Evolutionary conservation across 352 stramenopile species (phyloP).

Genomic region (Globisporangium rhizosaccharum): DNA sequence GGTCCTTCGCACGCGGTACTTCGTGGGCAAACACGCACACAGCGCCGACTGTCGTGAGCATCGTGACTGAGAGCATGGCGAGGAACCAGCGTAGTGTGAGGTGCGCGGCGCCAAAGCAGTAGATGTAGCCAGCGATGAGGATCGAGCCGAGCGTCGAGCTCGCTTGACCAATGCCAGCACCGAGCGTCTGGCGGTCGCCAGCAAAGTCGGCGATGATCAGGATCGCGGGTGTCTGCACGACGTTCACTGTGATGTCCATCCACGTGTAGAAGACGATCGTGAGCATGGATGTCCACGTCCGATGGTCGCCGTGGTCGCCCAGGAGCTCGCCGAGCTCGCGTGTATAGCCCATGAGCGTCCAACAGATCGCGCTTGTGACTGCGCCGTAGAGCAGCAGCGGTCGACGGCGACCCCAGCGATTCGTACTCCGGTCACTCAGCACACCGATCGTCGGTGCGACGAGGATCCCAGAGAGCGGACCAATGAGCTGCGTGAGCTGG

Average conservation of each 20-base stretch:
- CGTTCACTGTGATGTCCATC: constrained; percentile 82
- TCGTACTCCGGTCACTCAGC: constrained; percentile 50
- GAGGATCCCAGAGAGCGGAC: constrained; percentile 62
- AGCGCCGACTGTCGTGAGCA: constrained; percentile 43
- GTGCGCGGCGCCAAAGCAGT: constrained; percentile 60
- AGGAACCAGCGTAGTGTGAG: constrained; percentile 64
- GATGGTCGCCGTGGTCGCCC: constrained; percentile 37
- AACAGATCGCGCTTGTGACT: constrained; percentile 55
- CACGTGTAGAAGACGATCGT: constrained; percentile 76
- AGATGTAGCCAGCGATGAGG: constrained; percentile 66
- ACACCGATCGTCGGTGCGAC: constrained; percentile 65
- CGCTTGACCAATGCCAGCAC: constrained; percentile 51
- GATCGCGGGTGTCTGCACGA: constrained; percentile 64
- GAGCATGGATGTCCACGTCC: constrained; percentile 49
- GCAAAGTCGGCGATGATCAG: constrained; percentile 76
- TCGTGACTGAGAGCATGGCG: constrained; percentile 60
- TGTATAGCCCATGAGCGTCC: constrained; percentile 68
- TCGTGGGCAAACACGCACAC: constrained; percentile 62
- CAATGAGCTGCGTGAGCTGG: constrained; percentile 70
- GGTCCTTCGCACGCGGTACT: constrained; percentile 18
- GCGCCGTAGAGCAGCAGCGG: constrained; percentile 61
- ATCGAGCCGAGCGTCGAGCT: constrained; percentile 62
- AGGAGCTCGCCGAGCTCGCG: constrained; percentile 52
- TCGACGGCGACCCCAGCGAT: constrained; percentile 53
- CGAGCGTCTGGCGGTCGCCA: constrained; percentile 60